phyloP scores from a whole-genome alignment of 169 alveolate species.

The Eimeria mitis region DNA sequence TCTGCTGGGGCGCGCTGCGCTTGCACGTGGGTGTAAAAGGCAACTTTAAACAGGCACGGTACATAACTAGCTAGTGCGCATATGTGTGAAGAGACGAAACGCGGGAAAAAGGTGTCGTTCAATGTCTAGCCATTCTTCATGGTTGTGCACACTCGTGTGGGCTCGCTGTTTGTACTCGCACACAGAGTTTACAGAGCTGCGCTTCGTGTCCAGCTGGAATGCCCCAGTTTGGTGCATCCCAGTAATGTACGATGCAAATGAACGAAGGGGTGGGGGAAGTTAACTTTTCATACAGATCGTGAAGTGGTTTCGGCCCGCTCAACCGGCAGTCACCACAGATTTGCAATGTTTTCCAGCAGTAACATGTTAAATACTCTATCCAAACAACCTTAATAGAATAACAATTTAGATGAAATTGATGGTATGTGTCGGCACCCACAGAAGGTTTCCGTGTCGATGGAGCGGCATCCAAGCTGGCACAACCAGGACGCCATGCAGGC shows the following conservation, averaged over 20 bases:
- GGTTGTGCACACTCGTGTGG: neutral
- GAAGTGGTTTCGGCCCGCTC: neutral
- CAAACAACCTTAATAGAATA: neutral
- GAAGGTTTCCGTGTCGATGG: neutral
- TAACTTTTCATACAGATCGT: neutral
- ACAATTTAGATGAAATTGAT: neutral
- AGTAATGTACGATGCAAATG: neutral
- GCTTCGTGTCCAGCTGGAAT: neutral
- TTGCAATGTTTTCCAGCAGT: neutral
- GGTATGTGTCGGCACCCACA: neutral
- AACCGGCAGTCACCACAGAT: too few relatives aligned
- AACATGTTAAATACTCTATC: neutral
- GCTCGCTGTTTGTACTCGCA: neutral
- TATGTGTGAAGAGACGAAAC: neutral
- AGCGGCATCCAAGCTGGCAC: neutral
- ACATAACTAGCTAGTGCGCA: neutral
- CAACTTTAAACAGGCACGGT: neutral
- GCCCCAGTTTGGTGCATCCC: neutral
- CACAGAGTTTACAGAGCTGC: neutral
- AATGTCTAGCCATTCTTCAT: neutral
- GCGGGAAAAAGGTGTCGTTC: neutral
- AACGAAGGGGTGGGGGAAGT: neutral
- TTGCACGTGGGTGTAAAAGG: neutral
- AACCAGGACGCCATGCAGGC: slow-evolving; percentile 13
- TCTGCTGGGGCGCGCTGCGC: neutral